Evolutionary conservation across 805 yeast genomes (phyloP).

Genomic region (Hemisphaericaspora nanyangensis): DNA sequence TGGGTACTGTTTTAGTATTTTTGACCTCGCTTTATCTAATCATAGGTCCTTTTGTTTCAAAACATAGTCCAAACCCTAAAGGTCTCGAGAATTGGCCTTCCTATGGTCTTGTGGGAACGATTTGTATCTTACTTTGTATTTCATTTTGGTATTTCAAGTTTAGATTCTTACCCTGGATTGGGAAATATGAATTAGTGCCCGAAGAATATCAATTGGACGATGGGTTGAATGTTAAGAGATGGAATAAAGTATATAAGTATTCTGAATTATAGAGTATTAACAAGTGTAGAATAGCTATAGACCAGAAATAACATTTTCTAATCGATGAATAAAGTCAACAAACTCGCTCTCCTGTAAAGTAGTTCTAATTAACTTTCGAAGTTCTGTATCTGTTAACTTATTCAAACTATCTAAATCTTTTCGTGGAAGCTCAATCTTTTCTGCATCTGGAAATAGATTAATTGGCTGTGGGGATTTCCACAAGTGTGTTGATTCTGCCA

Average conservation of each 20-base stretch:
- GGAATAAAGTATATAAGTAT: conserved; percentile 39
- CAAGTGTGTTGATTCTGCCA: too few relatives aligned
- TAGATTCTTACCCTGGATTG: conserved; percentile 41
- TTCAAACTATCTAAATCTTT: conserved; percentile 4
- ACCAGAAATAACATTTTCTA: conserved; percentile 8
- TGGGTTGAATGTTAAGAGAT: conserved; percentile 54
- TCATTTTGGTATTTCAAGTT: conserved; percentile 56
- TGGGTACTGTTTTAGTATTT: conserved; percentile 47
- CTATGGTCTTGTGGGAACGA: conserved; percentile 45
- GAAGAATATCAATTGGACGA: conserved; percentile 45
- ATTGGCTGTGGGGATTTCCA: too few relatives aligned
- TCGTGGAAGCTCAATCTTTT: neutral
- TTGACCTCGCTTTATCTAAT: conserved; percentile 45
- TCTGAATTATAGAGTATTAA: conserved; percentile 2
- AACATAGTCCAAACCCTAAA: conserved; percentile 34
- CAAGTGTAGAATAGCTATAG: conserved; percentile 1
- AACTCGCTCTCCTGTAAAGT: conserved; percentile 10
- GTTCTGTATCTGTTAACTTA: conserved; percentile 2
- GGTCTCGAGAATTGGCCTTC: conserved; percentile 44
- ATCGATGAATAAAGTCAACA: conserved; percentile 8
- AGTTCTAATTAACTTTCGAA: conserved; percentile 1
- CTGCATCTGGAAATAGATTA: neutral
- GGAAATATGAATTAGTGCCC: conserved; percentile 43
- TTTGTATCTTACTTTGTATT: conserved; percentile 41
- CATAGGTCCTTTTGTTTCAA: conserved; percentile 45